phyloP scores from a whole-genome alignment of 1,284 basidiomycete species.

The Trametes versicolor region DNA sequence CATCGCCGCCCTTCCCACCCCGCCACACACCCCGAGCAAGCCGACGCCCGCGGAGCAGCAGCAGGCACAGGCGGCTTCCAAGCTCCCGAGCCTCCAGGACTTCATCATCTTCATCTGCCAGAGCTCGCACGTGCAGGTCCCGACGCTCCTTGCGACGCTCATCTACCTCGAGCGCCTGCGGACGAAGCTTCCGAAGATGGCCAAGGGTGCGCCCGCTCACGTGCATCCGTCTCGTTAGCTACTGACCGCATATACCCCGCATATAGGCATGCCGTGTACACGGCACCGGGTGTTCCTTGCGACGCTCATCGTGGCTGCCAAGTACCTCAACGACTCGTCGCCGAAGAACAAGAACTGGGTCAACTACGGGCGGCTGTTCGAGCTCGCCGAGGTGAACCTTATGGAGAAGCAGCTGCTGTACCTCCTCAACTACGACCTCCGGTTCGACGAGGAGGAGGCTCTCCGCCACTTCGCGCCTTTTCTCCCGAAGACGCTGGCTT shows the following conservation, averaged over 20 bases:
- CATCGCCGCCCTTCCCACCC: slow-evolving; percentile 51
- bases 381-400: slow-evolving; percentile 85
- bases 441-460: slow-evolving; percentile 84
- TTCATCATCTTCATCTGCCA: slow-evolving; percentile 91
- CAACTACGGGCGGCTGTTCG: slow-evolving; percentile 80
- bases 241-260: slow-evolving; percentile 4
- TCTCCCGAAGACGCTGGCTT: slow-evolving; percentile 50
- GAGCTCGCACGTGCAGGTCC: slow-evolving; percentile 90
- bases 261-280: slow-evolving; percentile 86
- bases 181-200: slow-evolving; percentile 82
- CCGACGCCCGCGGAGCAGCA: slow-evolving; percentile 50
- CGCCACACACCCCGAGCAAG: slow-evolving; percentile 65
- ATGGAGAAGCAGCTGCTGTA: slow-evolving; percentile 97
- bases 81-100: slow-evolving; percentile 80
- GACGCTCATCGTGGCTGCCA: slow-evolving; percentile 94
- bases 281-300: slow-evolving; percentile 96
- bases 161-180: slow-evolving; percentile 93
- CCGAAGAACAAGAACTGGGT: slow-evolving; percentile 98
- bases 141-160: slow-evolving; percentile 92
- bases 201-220: slow-evolving; percentile 73
- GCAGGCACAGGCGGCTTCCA: slow-evolving; percentile 34
- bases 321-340: slow-evolving; percentile 97
- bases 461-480: slow-evolving; percentile 71
- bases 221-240: neutral
- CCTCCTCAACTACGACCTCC: slow-evolving; percentile 90